Evolutionary conservation across 2,329 filamentous ascomycete genomes (phyloP).

Genomic region (Penicillium sp.): DNA sequence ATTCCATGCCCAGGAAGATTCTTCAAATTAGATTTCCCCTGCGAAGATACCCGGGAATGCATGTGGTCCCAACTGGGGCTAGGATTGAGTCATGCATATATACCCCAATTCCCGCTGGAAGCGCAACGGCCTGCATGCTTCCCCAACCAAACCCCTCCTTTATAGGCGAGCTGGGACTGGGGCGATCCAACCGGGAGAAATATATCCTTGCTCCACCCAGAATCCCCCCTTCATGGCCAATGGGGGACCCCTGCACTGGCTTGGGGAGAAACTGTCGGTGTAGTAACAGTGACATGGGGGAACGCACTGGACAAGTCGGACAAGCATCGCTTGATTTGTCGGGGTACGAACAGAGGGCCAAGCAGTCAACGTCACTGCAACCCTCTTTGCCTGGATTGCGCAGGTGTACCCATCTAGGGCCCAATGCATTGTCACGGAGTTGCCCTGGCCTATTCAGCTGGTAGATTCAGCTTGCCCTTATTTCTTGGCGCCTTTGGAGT

Average conservation of each 20-base stretch:
- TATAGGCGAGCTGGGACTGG: neutral
- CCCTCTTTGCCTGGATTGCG: neutral
- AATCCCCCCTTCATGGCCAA: neutral
- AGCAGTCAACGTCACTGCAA: neutral
- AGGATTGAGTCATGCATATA: conserved; percentile 2
- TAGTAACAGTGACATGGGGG: conserved; percentile 4
- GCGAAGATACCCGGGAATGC: conserved; percentile 13
- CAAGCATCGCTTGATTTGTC: neutral
- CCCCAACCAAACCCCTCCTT: neutral
- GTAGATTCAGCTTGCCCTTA: conserved; percentile 6
- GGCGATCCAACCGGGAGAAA: neutral
- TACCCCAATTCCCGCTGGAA: conserved; percentile 6
- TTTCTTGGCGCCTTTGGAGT: conserved; percentile 25
- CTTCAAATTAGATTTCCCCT: neutral
- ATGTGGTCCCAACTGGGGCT: conserved; percentile 14
- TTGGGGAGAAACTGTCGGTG: conserved; percentile 3
- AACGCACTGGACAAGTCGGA: neutral
- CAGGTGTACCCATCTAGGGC: neutral
- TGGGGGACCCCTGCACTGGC: neutral
- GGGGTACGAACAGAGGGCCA: neutral
- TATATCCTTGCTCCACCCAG: neutral
- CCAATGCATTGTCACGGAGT: neutral
- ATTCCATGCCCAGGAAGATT: neutral
- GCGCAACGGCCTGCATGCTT: conserved; percentile 9
- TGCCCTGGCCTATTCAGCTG: neutral